phyloP scores from a whole-genome alignment of 208 protist genomes.

The Plasmodiophora brassicae region DNA sequence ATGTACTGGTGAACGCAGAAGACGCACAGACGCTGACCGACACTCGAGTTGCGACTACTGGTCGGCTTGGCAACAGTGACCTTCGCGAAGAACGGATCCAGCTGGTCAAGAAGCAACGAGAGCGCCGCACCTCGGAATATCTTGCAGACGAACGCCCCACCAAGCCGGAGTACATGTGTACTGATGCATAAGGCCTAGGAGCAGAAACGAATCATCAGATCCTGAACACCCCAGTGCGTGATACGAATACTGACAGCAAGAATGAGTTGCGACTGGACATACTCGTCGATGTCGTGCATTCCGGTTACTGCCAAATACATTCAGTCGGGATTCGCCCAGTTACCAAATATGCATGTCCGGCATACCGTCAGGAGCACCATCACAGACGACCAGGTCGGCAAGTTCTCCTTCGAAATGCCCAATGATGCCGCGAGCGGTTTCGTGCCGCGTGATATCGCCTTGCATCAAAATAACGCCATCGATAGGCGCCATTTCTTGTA shows the following conservation, averaged over 20 bases:
- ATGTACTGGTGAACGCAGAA: background rate
- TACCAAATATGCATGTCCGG: background rate
- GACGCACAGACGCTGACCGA: conserved; percentile 45
- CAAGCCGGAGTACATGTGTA: conserved; percentile 78
- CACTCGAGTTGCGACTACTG: conserved; percentile 83
- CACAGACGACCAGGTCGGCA: conserved; percentile 94
- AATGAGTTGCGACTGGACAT: conserved; percentile 91
- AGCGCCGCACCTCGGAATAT: conserved; percentile 85
- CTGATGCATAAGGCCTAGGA: conserved; percentile 89
- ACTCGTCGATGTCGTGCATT: conserved; percentile 97
- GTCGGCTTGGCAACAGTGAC: conserved; percentile 88
- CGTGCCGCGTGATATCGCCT: conserved; percentile 78
- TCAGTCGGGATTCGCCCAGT: background rate
- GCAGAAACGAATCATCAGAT: conserved; percentile 41
- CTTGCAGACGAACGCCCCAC: conserved; percentile 81
- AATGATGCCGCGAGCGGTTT: conserved; percentile 81
- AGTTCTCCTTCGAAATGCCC: conserved; percentile 75
- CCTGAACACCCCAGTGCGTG: background rate
- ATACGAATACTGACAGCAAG: conserved; percentile 68
- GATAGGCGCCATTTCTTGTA: conserved; percentile 92
- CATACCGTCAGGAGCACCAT: conserved; percentile 94
- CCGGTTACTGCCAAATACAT: conserved; percentile 74
- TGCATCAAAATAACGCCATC: conserved; percentile 73
- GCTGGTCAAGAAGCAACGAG: conserved; percentile 80
- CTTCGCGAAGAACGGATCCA: conserved; percentile 87